Evolutionary conservation across 2,329 filamentous ascomycete genomes (phyloP).

Genomic region (Rhinocladiella similis): DNA sequence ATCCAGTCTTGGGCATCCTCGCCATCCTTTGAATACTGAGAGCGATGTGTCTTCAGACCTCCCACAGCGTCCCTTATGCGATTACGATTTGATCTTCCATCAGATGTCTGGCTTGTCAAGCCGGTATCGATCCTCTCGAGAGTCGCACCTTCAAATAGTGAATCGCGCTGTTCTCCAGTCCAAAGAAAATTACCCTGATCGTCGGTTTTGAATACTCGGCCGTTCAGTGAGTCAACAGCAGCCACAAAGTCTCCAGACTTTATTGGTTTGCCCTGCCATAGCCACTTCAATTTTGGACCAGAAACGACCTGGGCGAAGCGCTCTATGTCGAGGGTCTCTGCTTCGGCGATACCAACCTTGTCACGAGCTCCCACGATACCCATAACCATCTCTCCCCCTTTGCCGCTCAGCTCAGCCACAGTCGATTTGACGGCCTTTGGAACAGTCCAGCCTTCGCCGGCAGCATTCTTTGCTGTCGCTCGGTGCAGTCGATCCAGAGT

Average conservation of each 20-base stretch:
- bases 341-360: slow-evolving; percentile 85
- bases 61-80: slow-evolving; percentile 22
- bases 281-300: slow-evolving; percentile 85
- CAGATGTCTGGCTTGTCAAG: slow-evolving; percentile 18
- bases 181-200: slow-evolving; percentile 48
- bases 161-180: slow-evolving; percentile 37
- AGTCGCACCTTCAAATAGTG: slow-evolving; percentile 10
- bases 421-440: slow-evolving; percentile 93
- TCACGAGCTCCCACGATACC: slow-evolving; percentile 88
- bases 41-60: slow-evolving; percentile 18
- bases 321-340: slow-evolving; percentile 89
- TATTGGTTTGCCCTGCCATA: slow-evolving; percentile 88
- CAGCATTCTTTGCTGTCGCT: slow-evolving; percentile 85
- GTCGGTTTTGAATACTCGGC: slow-evolving; percentile 46
- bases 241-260: slow-evolving; percentile 49
- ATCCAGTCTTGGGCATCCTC: slow-evolving; percentile 18
- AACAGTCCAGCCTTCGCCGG: slow-evolving; percentile 87
- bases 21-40: slow-evolving; percentile 9
- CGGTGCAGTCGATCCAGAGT: slow-evolving; percentile 80
- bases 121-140: slow-evolving; percentile 24
- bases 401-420: slow-evolving; percentile 88
- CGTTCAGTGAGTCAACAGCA: slow-evolving; percentile 29
- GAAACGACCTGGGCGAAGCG: slow-evolving; percentile 74
- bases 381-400: slow-evolving; percentile 90
- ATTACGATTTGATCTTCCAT: slow-evolving; percentile 16